Conservation (phyloP, 1,139 yeast genomes). For the Debaryomyces psychrophilus region DNA sequence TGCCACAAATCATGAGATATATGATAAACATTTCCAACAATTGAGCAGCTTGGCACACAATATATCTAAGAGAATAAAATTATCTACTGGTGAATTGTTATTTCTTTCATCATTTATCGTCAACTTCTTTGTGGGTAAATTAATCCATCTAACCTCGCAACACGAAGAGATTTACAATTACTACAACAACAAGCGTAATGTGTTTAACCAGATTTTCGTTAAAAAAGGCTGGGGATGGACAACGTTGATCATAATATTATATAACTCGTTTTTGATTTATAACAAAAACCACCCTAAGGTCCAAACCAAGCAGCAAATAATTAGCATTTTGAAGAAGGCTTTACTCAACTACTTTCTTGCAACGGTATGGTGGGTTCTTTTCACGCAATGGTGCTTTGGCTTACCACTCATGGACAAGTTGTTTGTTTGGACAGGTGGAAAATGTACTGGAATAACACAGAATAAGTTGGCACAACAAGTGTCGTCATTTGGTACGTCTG, state of each 20-base stretch:
- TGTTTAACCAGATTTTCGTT: constrained; percentile 74
- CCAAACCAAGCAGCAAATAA: constrained; percentile 11
- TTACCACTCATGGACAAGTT: constrained; percentile 87
- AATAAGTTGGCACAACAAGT: constrained; percentile 12
- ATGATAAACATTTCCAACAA: constrained; percentile 11
- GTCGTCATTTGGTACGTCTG: background rate
- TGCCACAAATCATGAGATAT: constrained; percentile 8
- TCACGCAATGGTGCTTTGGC: constrained; percentile 89
- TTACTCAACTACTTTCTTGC: constrained; percentile 47
- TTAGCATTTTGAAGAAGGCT: constrained; percentile 23
- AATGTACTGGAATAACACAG: constrained; percentile 48
- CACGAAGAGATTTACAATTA: constrained; percentile 50
- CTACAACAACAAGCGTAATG: constrained; percentile 64
- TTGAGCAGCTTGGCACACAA: background rate
- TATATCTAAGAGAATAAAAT: constrained; percentile 12
- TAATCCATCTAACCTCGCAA: constrained; percentile 38
- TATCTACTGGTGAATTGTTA: constrained; percentile 26
- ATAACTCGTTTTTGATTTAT: constrained; percentile 27
- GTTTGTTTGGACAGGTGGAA: constrained; percentile 82
- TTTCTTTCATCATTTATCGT: constrained; percentile 34
- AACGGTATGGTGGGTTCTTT: constrained; percentile 81
- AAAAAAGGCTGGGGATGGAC: constrained; percentile 97
- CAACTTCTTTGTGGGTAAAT: constrained; percentile 36
- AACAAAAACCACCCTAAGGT: constrained; percentile 16
- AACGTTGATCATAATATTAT: constrained; percentile 37